These are phyloP conservation scores for Solanum hybrid DNA, from an alignment of 305 asterid genomes.

Conservation along the genomic window DNA sequence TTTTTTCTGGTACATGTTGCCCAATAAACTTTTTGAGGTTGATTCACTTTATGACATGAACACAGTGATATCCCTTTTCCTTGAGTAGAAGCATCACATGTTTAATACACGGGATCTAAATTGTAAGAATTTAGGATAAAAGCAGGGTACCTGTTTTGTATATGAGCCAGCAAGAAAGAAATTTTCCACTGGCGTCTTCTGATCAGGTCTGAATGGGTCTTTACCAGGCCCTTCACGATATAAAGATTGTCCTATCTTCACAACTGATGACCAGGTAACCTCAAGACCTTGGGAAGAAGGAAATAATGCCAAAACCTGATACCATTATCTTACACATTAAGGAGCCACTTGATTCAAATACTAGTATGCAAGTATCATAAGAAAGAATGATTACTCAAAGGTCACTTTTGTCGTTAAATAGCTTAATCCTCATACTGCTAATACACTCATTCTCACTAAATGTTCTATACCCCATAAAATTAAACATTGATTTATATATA, in stretches of 20 bases:
- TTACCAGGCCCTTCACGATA: slow-evolving; percentile 95
- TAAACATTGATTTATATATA: background rate
- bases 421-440: background rate
- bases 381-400: background rate
- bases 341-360: background rate
- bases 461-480: background rate
- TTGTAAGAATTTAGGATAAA: background rate
- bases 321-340: background rate
- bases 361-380: background rate
- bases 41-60: background rate
- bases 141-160: slow-evolving; percentile 68
- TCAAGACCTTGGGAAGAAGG: slow-evolving; percentile 97
- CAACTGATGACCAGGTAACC: slow-evolving; percentile 92
- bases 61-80: background rate
- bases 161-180: slow-evolving; percentile 98
- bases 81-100: background rate
- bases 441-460: background rate
- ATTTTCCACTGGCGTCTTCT: slow-evolving; percentile 80
- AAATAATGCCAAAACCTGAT: slow-evolving; percentile 76
- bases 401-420: background rate
- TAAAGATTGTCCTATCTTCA: slow-evolving; percentile 84
- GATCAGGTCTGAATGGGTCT: slow-evolving; percentile 98
- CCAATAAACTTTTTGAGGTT: background rate
- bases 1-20: background rate
- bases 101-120: background rate